Evolutionary conservation across 192 early-diverging fungal species (phyloP), one percentile per base, ranked within the genome.

Genomic region (Coemansia sp.): DNA sequence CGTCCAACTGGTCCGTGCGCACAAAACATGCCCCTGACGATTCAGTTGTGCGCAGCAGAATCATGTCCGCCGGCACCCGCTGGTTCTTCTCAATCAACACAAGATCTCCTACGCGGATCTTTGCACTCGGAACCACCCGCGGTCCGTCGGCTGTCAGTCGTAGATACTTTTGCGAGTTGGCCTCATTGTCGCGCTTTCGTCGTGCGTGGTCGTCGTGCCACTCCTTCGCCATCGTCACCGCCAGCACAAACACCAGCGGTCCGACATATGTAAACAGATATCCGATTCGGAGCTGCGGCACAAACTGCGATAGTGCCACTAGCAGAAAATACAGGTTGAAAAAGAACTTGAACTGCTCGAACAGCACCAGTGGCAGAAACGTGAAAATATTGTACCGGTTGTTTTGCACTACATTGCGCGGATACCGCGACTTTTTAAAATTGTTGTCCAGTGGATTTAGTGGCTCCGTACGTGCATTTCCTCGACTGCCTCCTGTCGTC

Each of bases 1-100:
- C 96, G 61, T 98, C 96, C 26, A 98, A 83, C 71, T 98, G 94
- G 77, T 96, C 96, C 0, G 96, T 98, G 30, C 94, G 83, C 71
- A 98, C 94, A 82, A 98, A 98, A 61, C 92, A 94, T 10, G 93
- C 86, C 1, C 96, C 96, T 10, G 82, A 83, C 21, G 75, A 64
- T 61, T 98, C 94, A 8, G 87, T 88, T 6, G 96, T 95, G 48
- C 90, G 77, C 50, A 98, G 57, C 53, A 98, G 69, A 5, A 98
- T 81, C 79, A 94, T 86, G 71, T 98, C 96, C 9, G 94, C 94
- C 9, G 96, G 96, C 22, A 97, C 89, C 34, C 92, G 79, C 67
- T 94, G 88, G 76, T 98, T 89, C 68, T 96, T 95, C 27, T 90
- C 80, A 26, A 98, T 81, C 12, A 89, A 51, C 25, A 96, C 77